phyloP scores from a whole-genome alignment of 805 yeast genomes.

The Lipomyces yamadae region DNA sequence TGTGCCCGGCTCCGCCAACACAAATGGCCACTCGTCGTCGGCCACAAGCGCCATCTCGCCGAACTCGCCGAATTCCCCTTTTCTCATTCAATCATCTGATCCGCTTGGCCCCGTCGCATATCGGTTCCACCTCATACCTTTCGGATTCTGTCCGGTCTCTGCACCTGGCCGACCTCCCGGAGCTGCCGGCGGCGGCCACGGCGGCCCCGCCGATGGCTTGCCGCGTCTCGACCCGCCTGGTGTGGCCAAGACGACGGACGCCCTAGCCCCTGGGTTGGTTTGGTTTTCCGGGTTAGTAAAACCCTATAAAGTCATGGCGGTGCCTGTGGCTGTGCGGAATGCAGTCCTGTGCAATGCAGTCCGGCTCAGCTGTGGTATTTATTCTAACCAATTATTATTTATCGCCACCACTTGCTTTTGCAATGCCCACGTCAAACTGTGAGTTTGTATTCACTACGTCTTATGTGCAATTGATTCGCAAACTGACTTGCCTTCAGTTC shows the following conservation, averaged over 20 bases:
- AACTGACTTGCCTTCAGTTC: slow-evolving; percentile 16
- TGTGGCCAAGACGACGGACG: too few species aligned
- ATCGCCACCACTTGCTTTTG: too few species aligned
- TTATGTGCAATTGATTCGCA: neutral
- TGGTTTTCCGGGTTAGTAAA: too few species aligned
- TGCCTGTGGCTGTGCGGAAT: neutral
- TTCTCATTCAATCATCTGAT: neutral
- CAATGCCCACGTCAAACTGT: slow-evolving; percentile 36
- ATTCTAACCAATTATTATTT: too few species aligned
- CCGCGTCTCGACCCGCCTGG: too few species aligned
- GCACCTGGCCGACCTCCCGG: slow-evolving; percentile 4
- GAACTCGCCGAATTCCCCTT: slow-evolving; percentile 5
- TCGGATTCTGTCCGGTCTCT: slow-evolving; percentile 25
- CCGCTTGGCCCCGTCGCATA: slow-evolving; percentile 3
- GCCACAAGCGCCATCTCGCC: slow-evolving; percentile 10
- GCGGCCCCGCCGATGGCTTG: neutral
- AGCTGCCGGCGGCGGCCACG: neutral
- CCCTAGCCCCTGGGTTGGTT: too few species aligned
- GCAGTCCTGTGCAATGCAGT: too few species aligned
- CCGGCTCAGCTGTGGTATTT: too few species aligned
- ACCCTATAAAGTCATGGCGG: neutral
- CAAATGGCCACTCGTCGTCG: neutral
- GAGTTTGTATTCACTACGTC: neutral
- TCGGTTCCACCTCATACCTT: slow-evolving; percentile 5
- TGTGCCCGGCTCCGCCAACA: neutral